Evolutionary conservation across 2,329 filamentous ascomycete species (phyloP).

Genomic region (Aspergillus puulaauensis): DNA sequence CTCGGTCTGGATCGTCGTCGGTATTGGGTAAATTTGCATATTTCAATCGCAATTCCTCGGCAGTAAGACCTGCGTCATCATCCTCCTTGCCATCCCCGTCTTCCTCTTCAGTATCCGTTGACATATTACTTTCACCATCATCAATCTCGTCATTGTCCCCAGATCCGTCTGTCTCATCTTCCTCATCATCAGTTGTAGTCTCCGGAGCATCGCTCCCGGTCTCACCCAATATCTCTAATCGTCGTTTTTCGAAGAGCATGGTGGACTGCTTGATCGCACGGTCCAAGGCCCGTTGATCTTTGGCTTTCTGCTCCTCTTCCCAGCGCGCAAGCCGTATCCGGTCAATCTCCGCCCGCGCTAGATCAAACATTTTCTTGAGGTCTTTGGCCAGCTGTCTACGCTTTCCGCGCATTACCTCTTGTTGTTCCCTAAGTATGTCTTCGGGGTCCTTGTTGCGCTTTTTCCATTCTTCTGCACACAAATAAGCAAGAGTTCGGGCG

Average conservation of each 20-base stretch:
- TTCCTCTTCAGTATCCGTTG: slow-evolving; percentile 44
- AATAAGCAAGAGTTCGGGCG: slow-evolving; percentile 73
- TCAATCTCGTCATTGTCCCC: slow-evolving; percentile 61
- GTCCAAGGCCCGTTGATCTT: slow-evolving; percentile 55
- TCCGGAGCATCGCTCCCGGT: slow-evolving; percentile 68
- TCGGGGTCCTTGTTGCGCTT: slow-evolving; percentile 55
- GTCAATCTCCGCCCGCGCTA: slow-evolving; percentile 59
- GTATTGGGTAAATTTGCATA: slow-evolving; percentile 43
- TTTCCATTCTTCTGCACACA: slow-evolving; percentile 43
- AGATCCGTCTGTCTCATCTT: slow-evolving; percentile 42
- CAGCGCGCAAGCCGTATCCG: slow-evolving; percentile 56
- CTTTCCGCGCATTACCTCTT: slow-evolving; percentile 62
- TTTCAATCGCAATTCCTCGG: slow-evolving; percentile 48
- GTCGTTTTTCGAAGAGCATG: slow-evolving; percentile 48
- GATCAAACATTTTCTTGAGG: slow-evolving; percentile 60
- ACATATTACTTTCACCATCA: slow-evolving; percentile 54
- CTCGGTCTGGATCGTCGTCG: slow-evolving; percentile 21
- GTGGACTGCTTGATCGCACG: slow-evolving; percentile 54
- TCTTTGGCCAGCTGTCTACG: slow-evolving; percentile 72
- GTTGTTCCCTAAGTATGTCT: slow-evolving; percentile 77
- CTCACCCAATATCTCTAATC: slow-evolving; percentile 49
- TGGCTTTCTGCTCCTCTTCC: slow-evolving; percentile 55
- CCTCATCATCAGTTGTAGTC: slow-evolving; percentile 61
- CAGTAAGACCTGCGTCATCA: slow-evolving; percentile 47
- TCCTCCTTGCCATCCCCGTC: slow-evolving; percentile 38